phyloP scores from a whole-genome alignment of 2,329 filamentous ascomycete species.

The Emericellopsis atlantica region DNA sequence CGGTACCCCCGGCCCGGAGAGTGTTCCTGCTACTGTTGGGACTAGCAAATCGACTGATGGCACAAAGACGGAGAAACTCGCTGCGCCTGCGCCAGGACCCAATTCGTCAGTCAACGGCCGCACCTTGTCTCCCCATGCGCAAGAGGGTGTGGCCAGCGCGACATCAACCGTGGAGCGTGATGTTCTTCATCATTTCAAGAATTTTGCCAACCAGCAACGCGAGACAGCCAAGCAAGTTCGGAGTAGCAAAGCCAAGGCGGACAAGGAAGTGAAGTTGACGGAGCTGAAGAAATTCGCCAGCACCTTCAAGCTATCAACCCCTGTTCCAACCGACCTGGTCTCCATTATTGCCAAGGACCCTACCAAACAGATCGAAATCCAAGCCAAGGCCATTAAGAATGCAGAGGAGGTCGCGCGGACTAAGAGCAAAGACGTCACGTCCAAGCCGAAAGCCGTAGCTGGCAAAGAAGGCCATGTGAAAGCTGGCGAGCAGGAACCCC shows the following conservation, averaged over 20 bases:
- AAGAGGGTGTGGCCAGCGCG: constrained; percentile 34
- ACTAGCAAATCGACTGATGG: constrained; percentile 8
- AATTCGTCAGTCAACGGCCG: constrained; percentile 25
- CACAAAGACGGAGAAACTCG: constrained; percentile 13
- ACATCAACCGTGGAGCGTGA: constrained; percentile 50
- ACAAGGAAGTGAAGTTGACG: constrained; percentile 85
- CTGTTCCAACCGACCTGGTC: constrained; percentile 82
- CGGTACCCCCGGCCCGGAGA: constrained; percentile 14
- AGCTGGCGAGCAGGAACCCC: constrained; percentile 1
- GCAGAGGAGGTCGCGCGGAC: constrained; percentile 50
- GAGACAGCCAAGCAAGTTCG: constrained; percentile 43
- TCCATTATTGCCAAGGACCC: constrained; percentile 95
- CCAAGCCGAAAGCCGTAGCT: constrained; percentile 27
- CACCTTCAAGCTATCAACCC: constrained; percentile 88
- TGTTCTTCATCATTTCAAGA: constrained; percentile 50
- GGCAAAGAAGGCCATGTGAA: constrained; percentile 26
- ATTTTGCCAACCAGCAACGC: constrained; percentile 46
- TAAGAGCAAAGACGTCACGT: constrained; percentile 31
- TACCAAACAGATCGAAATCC: constrained; percentile 85
- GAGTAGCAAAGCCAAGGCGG: constrained; percentile 47
- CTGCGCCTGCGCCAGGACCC: constrained; percentile 9
- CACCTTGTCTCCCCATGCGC: constrained; percentile 25
- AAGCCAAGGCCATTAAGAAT: constrained; percentile 73
- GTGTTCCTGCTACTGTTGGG: constrained; percentile 6
- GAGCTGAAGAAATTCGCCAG: constrained; percentile 92